These are phyloP conservation scores for Boletus pseudopeckii DNA, from an alignment of 768 basidiomycete genomes.

Conservation along the genomic window DNA sequence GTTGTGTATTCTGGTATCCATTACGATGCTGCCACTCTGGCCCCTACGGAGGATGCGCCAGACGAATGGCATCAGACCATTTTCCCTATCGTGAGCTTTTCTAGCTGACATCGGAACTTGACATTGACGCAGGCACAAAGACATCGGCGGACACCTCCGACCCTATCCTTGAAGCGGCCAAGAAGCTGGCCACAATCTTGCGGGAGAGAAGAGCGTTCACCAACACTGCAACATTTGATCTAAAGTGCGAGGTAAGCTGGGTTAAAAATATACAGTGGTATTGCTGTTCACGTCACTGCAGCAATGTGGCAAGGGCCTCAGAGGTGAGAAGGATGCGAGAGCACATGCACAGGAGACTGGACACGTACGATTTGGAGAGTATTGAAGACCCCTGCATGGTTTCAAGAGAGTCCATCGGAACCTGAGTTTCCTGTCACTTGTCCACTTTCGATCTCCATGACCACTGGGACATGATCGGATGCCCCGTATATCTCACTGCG, in stretches of 20 bases:
- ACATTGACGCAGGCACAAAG: constrained; percentile 25
- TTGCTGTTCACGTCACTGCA: constrained; percentile 28
- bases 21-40: constrained; percentile 86
- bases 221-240: constrained; percentile 87
- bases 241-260: constrained; percentile 75
- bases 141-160: constrained; percentile 42
- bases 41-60: constrained; percentile 74
- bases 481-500: constrained; percentile 82
- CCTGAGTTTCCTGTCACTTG: constrained; percentile 25
- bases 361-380: constrained; percentile 82
- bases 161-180: constrained; percentile 58
- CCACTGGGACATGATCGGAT: constrained; percentile 81
- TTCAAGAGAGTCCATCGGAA: neutral
- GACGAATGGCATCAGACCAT: constrained; percentile 87
- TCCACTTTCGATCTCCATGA: constrained; percentile 64
- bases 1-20: constrained; percentile 96
- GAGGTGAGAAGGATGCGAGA: constrained; percentile 91
- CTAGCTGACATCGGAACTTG: constrained; percentile 8
- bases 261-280: neutral
- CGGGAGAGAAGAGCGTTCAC: constrained; percentile 81
- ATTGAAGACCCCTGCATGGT: constrained; percentile 36
- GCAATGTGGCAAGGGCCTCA: constrained; percentile 81
- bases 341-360: constrained; percentile 86
- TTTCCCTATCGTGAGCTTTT: constrained; percentile 55
- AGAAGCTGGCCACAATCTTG: constrained; percentile 67